Evolutionary conservation across 495 filamentous ascomycete species (phyloP).

Genomic region (Thermochaetoides thermophila): DNA sequence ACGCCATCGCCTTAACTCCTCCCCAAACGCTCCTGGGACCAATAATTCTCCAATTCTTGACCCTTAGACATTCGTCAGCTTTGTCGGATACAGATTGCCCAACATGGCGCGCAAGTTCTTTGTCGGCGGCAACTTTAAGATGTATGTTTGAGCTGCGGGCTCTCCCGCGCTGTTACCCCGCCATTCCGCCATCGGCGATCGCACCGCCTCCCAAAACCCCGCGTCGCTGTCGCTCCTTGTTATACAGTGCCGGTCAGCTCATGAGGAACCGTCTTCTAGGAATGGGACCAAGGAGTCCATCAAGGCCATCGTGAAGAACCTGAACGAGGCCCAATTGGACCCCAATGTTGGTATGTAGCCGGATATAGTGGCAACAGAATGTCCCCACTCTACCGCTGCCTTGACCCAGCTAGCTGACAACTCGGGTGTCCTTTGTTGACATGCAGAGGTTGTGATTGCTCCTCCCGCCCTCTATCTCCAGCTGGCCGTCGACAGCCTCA

Average conservation of each 20-base stretch:
- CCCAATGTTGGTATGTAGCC: constrained; percentile 43
- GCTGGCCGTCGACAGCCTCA: constrained; percentile 58
- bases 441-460: constrained; percentile 78
- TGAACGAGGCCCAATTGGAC: constrained; percentile 67
- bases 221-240: constrained; percentile 10
- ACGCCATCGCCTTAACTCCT: too few relatives aligned
- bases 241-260: constrained; percentile 11
- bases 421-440: background rate
- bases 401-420: constrained; percentile 1
- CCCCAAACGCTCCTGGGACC: too few relatives aligned
- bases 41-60: too few relatives aligned
- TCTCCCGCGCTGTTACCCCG: constrained; percentile 15
- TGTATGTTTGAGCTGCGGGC: constrained; percentile 37
- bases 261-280: constrained; percentile 37
- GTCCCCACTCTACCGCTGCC: background rate
- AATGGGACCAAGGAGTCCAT: constrained; percentile 82
- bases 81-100: constrained; percentile 19
- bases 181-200: constrained; percentile 5
- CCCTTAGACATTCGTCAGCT: too few relatives aligned
- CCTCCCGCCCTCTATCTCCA: constrained; percentile 84
- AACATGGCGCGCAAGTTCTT: constrained; percentile 95
- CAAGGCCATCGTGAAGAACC: constrained; percentile 70
- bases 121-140: constrained; percentile 99
- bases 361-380: background rate
- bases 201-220: constrained; percentile 10